phyloP scores from a whole-genome alignment of 768 basidiomycete genomes.

The Podaxis rugospora region DNA sequence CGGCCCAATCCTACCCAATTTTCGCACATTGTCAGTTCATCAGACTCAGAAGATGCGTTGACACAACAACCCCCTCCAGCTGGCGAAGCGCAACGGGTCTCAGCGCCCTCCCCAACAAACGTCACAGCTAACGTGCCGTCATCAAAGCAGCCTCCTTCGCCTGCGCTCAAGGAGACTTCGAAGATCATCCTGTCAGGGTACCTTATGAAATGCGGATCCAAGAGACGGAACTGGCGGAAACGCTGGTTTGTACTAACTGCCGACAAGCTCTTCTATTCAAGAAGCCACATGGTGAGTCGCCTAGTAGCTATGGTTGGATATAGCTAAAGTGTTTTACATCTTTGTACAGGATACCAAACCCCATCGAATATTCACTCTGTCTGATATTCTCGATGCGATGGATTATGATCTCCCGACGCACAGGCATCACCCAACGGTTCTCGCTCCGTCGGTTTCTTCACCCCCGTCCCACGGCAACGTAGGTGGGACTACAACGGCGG shows the following conservation, averaged over 20 bases:
- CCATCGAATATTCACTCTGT: conserved; percentile 81
- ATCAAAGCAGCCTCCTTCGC: conserved; percentile 20
- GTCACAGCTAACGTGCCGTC: conserved; percentile 19
- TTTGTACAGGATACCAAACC: conserved; percentile 76
- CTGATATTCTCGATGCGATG: conserved; percentile 86
- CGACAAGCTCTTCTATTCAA: conserved; percentile 82
- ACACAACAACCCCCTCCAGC: neutral
- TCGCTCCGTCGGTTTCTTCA: conserved; percentile 28
- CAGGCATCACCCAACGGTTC: conserved; percentile 38
- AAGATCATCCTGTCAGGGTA: conserved; percentile 88
- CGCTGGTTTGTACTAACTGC: conserved; percentile 94
- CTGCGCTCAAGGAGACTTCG: conserved; percentile 47
- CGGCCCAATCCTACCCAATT: conserved; percentile 31
- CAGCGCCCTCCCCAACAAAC: conserved; percentile 12
- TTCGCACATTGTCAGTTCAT: conserved; percentile 58
- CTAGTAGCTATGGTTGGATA: neutral
- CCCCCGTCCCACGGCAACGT: conserved; percentile 18
- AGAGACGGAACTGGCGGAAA: conserved; percentile 93
- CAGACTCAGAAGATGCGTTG: conserved; percentile 69
- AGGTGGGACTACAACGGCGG: conserved; percentile 23
- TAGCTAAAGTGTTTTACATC: neutral
- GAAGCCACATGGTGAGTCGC: conserved; percentile 87
- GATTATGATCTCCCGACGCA: conserved; percentile 71
- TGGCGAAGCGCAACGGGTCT: neutral
- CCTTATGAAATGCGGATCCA: conserved; percentile 93